A percentile compares a stretch with the other conserved stretches of the same genome.
Conservation (phyloP, 75 land plant species). For the Azolla pinnata region DNA sequence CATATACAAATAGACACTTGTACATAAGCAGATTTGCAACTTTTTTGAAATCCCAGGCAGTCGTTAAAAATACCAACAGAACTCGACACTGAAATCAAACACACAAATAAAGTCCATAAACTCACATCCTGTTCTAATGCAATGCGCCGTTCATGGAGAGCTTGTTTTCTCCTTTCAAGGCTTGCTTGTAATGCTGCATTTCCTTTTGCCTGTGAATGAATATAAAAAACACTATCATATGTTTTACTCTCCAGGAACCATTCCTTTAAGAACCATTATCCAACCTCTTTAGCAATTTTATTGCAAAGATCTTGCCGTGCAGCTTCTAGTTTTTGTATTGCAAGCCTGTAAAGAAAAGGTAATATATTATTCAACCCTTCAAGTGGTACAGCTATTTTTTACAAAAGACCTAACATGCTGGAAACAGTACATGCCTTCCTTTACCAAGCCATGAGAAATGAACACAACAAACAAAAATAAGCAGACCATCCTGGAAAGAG, state of each 20-base stretch:
- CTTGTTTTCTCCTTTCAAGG: slow-evolving; percentile 96
- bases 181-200: slow-evolving; percentile 96
- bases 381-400: too few species aligned
- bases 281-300: slow-evolving; percentile 96
- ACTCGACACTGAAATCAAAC: too few species aligned
- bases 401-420: background rate
- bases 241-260: too few species aligned
- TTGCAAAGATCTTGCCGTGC: slow-evolving; percentile 82
- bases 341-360: slow-evolving; percentile 46
- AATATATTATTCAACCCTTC: background rate
- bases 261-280: too few species aligned
- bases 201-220: slow-evolving; percentile 64
- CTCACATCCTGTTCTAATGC: slow-evolving; percentile 97
- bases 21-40: too few species aligned
- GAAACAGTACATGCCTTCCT: background rate
- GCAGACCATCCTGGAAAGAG: too few species aligned
- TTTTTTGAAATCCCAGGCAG: background rate
- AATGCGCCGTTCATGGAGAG: slow-evolving; percentile 93
- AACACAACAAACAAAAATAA: too few species aligned
- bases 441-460: too few species aligned
- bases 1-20: too few species aligned
- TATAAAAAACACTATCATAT: background rate
- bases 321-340: slow-evolving; percentile 90
- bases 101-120: background rate
- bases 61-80: too few species aligned